These are phyloP conservation scores for Aspergillus hiratsukae DNA, from an alignment of 2,329 filamentous ascomycete species.

Conservation along the genomic window DNA sequence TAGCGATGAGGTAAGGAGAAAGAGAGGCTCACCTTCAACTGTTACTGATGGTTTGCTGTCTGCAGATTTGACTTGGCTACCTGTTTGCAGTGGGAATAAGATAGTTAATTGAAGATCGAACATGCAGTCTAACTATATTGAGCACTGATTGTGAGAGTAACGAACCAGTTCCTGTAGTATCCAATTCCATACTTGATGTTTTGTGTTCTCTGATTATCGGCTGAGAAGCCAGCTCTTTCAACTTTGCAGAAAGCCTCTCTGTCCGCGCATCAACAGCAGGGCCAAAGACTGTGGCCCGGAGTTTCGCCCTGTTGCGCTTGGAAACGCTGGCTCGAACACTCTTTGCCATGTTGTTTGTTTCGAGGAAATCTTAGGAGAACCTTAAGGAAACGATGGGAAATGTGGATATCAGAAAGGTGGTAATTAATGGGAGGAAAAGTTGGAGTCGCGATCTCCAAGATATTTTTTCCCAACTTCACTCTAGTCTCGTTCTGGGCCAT, in stretches of 20 bases:
- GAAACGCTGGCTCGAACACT: conserved; percentile 71
- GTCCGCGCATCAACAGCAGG: conserved; percentile 74
- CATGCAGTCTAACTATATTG: neutral
- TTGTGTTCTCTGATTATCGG: conserved; percentile 60
- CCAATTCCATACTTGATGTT: conserved; percentile 30
- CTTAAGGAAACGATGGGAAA: neutral
- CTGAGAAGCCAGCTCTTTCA: conserved; percentile 73
- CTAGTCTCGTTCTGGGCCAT: conserved; percentile 12
- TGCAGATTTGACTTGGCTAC: conserved; percentile 12
- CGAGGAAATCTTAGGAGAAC: neutral
- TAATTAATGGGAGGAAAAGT: conserved; percentile 1
- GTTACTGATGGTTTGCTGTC: conserved; percentile 9
- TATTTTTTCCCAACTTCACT: neutral
- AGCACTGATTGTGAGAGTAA: neutral
- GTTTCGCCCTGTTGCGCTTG: conserved; percentile 77
- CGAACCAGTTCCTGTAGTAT: conserved; percentile 23
- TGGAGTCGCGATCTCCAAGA: neutral
- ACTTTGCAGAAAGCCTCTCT: conserved; percentile 78
- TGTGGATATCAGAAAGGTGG: neutral
- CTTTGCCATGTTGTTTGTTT: conserved; percentile 68
- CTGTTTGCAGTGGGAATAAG: conserved; percentile 6
- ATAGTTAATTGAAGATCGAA: neutral
- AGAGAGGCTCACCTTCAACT: conserved; percentile 20
- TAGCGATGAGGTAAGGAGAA: neutral
- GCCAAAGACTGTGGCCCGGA: conserved; percentile 78